Conservation (phyloP, 352 stramenopile genomes). For the Globisporangium megalacanthum region DNA sequence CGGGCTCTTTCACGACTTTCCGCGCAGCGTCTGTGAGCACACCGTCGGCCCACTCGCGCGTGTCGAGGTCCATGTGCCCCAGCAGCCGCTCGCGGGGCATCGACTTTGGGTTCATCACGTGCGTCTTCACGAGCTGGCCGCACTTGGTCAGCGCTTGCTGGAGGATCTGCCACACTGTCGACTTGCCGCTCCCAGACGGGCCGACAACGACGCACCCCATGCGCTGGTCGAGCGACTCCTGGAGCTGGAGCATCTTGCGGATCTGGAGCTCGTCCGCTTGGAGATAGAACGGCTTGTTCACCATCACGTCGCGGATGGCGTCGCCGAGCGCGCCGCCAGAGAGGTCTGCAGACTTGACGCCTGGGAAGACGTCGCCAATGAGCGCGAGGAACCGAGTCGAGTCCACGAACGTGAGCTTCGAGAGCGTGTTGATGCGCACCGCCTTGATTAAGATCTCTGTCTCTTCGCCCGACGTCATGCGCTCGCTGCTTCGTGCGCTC, state of each 20-base stretch:
- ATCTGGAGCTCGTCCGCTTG: slow-evolving; percentile 89
- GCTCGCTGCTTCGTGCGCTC: slow-evolving; percentile 7
- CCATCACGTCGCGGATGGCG: slow-evolving; percentile 90
- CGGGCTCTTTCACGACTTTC: slow-evolving; percentile 88
- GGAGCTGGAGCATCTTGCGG: slow-evolving; percentile 94
- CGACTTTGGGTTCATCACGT: slow-evolving; percentile 96
- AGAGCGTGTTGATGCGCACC: slow-evolving; percentile 94
- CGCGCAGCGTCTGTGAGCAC: slow-evolving; percentile 91
- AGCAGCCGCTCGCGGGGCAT: slow-evolving; percentile 91
- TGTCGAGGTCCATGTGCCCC: slow-evolving; percentile 94
- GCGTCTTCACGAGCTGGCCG: slow-evolving; percentile 84
- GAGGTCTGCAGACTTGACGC: slow-evolving; percentile 78
- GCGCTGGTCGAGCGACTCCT: slow-evolving; percentile 92
- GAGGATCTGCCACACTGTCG: slow-evolving; percentile 91
- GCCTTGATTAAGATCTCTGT: slow-evolving; percentile 94
- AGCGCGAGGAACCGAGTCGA: slow-evolving; percentile 87
- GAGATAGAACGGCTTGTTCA: slow-evolving; percentile 81
- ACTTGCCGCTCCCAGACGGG: slow-evolving; percentile 91
- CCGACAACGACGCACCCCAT: slow-evolving; percentile 95
- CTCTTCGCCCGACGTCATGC: slow-evolving; percentile 70
- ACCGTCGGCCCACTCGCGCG: slow-evolving; percentile 93
- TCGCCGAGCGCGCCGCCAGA: slow-evolving; percentile 70
- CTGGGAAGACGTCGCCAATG: slow-evolving; percentile 93
- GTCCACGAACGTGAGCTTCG: slow-evolving; percentile 93
- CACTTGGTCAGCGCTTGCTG: slow-evolving; percentile 83